Conservation (phyloP, 2,329 filamentous ascomycete genomes). For the Pezicula radicicola region DNA sequence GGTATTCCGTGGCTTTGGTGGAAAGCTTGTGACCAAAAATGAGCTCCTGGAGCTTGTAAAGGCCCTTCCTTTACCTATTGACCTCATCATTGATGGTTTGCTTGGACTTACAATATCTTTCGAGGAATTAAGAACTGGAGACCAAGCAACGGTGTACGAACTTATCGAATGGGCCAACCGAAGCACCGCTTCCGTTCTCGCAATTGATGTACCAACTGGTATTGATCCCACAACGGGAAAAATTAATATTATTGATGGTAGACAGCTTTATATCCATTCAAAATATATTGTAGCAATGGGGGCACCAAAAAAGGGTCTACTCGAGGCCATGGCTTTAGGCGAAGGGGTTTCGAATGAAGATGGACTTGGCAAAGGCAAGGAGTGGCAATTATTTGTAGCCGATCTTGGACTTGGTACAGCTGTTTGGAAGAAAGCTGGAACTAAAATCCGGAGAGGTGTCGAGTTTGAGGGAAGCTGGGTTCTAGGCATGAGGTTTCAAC, state of each 20-base stretch:
- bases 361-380: slow-evolving; percentile 21
- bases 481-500: slow-evolving; percentile 55
- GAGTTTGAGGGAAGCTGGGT: slow-evolving; percentile 90
- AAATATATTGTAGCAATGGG: slow-evolving; percentile 83
- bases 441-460: slow-evolving; percentile 76
- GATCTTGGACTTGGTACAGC: slow-evolving; percentile 83
- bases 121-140: slow-evolving; percentile 78
- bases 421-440: slow-evolving; percentile 82
- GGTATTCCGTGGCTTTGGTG: slow-evolving; percentile 80
- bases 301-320: slow-evolving; percentile 79
- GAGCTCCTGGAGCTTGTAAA: slow-evolving; percentile 61
- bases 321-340: slow-evolving; percentile 61
- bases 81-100: slow-evolving; percentile 84
- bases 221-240: slow-evolving; percentile 76
- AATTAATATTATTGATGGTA: slow-evolving; percentile 66
- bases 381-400: slow-evolving; percentile 78
- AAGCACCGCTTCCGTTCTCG: slow-evolving; percentile 76
- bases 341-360: slow-evolving; percentile 27
- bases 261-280: slow-evolving; percentile 75
- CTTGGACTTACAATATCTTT: slow-evolving; percentile 85
- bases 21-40: slow-evolving; percentile 61
- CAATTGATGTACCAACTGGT: slow-evolving; percentile 88
- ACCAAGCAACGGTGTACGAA: slow-evolving; percentile 81
- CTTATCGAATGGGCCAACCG: slow-evolving; percentile 94
- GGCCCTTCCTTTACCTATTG: slow-evolving; percentile 60